Base-by-base conservation (phyloP, 345 rosid species). In the Gossypium herbaceum region DNA sequence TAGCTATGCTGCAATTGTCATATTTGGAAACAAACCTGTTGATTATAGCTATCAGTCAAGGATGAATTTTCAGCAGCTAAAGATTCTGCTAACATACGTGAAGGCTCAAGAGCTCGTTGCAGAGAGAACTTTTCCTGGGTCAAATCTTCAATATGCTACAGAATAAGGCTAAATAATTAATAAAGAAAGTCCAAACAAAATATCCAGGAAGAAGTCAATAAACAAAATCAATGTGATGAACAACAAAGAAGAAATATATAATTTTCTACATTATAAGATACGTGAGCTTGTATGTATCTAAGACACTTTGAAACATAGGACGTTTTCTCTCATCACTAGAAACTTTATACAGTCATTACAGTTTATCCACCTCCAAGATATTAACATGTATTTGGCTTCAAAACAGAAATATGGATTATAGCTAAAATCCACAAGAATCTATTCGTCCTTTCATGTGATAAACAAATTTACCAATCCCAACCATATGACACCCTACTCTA, bases 101-200 rank as follows among this genome's bases (percentile, higher is more conserved):
- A 93, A 78, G 97, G 92, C 82, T 91, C 99, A 69, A 95, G 97
- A 77, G 97, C 93, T 85, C 97, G 88, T 90, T 91, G 97, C 86
- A 95, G 81, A 67, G 96, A 85, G 83, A 90, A 95, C 73, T 95
- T 95, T 84, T 95, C 98, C 79, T 85, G 97, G 20, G 99, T 95
- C 86, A 95, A 83, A 81, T 95, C 99, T 85, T 95, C 98, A 81
- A 95, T 95, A 84, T 93, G 94, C 99, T 95, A 84, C 87, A 86
- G 11, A 69, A 25, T 20, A 68, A 63, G 17, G 71, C 45, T 10
- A 66, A 12, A 44, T 12, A 19, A 66, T 4, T 29, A 34, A 22
- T 29, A 17, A 27, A n/a, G 29, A 11, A 62, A 34, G 75, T 55
- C 39, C 74, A n/a, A 60, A 75, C 8, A 57, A 72, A 71, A 63